Conservation (phyloP, 208 protist species). For the Leishmania amazonensis region DNA sequence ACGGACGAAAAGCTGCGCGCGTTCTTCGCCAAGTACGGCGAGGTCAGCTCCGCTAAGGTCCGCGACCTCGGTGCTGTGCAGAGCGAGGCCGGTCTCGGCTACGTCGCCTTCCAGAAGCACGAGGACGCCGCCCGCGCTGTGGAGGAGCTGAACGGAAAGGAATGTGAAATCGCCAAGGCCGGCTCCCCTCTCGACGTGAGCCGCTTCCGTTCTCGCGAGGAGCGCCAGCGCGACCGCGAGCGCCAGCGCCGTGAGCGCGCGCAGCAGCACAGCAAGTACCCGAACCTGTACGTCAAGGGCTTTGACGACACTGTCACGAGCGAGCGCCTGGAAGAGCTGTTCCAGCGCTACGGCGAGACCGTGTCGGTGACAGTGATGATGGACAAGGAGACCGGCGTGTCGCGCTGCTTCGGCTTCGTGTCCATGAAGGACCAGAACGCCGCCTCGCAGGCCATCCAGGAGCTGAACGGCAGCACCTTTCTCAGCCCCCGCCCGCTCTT, state of each 20-base stretch:
- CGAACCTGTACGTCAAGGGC: conserved; percentile 99
- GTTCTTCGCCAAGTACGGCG: conserved; percentile 95
- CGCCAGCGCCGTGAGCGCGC: conserved; percentile 90
- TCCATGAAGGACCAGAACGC: conserved; percentile 96
- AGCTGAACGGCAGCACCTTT: conserved; percentile 96
- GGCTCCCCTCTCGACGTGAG: conserved; percentile 94
- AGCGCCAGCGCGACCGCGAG: conserved; percentile 92
- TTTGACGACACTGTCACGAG: conserved; percentile 97
- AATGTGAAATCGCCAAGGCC: conserved; percentile 78
- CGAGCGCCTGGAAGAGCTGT: conserved; percentile 95
- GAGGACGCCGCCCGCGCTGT: conserved; percentile 93
- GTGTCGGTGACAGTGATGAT: conserved; percentile 97
- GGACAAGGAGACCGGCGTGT: conserved; percentile 92
- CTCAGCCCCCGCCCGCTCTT: conserved; percentile 97
- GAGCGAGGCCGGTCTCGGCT: conserved; percentile 94
- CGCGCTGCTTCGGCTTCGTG: conserved; percentile 98
- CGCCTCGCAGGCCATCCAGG: conserved; percentile 95
- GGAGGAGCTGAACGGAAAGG: conserved; percentile 87
- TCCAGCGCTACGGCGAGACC: conserved; percentile 97
- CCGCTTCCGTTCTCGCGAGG: conserved; percentile 96
- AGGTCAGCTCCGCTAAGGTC: conserved; percentile 97
- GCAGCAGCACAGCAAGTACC: conserved; percentile 92
- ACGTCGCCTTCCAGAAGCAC: conserved; percentile 96
- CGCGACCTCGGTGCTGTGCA: conserved; percentile 88
- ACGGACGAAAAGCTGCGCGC: conserved; percentile 94